Conservation (phyloP, 495 filamentous ascomycete genomes). For the Annulohypoxylon maeteangense region DNA sequence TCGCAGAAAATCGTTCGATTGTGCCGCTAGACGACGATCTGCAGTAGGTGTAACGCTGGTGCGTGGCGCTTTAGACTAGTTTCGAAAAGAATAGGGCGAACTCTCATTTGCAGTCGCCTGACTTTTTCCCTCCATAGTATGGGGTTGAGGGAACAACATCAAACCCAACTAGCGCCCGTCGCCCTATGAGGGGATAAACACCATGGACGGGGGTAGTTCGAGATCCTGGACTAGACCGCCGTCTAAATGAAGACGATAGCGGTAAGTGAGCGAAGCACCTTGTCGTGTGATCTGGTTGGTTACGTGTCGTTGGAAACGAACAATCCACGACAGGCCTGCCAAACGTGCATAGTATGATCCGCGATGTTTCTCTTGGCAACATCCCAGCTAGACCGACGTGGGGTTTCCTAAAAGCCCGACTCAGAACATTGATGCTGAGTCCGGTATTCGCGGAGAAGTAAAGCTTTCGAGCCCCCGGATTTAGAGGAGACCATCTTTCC, state of each 20-base stretch:
- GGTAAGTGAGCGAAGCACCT: conserved; percentile 10
- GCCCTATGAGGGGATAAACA: neutral
- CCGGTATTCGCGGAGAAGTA: neutral
- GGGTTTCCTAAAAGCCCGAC: neutral
- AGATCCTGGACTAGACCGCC: neutral
- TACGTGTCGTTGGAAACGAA: conserved; percentile 5
- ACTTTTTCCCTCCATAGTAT: neutral
- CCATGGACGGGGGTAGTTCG: neutral
- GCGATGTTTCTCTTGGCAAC: conserved; percentile 6
- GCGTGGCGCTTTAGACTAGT: neutral
- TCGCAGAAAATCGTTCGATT: conserved; percentile 2
- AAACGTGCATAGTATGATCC: conserved; percentile 7
- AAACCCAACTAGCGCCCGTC: neutral
- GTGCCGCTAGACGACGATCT: conserved; percentile 11
- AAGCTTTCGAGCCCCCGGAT: neutral
- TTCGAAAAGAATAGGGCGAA: neutral
- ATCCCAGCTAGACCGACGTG: neutral
- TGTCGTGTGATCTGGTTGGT: neutral
- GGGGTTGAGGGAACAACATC: neutral
- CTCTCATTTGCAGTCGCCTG: conserved; percentile 4
- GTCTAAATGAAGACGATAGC: neutral
- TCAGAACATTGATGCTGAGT: neutral
- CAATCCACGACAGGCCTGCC: conserved; percentile 1
- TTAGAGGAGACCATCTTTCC: neutral
- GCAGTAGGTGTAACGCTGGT: neutral